Evolutionary conservation across 192 early-diverging fungal species (phyloP).

Genomic region (Gamsiella multidivaricata): DNA sequence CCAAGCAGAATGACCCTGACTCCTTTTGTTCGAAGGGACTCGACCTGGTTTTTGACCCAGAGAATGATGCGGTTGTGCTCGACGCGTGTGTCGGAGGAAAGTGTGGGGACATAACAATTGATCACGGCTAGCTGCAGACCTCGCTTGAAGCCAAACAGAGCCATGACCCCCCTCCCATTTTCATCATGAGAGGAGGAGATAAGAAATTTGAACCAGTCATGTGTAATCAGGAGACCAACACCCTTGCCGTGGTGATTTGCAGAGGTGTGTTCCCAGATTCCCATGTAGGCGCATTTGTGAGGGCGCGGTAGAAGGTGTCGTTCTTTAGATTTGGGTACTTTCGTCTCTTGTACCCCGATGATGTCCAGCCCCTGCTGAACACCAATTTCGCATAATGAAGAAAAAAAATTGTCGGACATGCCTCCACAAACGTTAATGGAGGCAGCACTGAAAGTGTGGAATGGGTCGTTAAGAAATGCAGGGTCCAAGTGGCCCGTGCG

Average conservation of each 20-base stretch:
- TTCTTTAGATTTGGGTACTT: neutral
- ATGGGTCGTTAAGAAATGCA: neutral
- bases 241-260: conserved; percentile 5
- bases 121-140: conserved; percentile 1
- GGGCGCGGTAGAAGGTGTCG: neutral
- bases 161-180: neutral
- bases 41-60: conserved; percentile 2
- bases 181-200: neutral
- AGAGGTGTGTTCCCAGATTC: neutral
- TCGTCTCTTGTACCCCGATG: conserved; percentile 23
- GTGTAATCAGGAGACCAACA: conserved; percentile 9
- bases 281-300: neutral
- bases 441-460: neutral
- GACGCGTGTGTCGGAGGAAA: too few species aligned
- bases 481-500: neutral
- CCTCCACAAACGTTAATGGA: conserved; percentile 17
- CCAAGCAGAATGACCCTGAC: conserved; percentile 1
- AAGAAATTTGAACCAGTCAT: neutral
- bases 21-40: neutral
- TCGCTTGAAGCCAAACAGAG: conserved; percentile 2
- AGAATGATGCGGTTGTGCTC: neutral
- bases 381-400: conserved; percentile 11
- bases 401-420: neutral
- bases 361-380: conserved; percentile 1
- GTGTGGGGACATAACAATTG: conserved; percentile 15